A percentile compares a stretch with the other conserved stretches of the same genome.
Conservation (phyloP, 192 early-diverging fungal species). For the Dimargaris cristalligena region DNA sequence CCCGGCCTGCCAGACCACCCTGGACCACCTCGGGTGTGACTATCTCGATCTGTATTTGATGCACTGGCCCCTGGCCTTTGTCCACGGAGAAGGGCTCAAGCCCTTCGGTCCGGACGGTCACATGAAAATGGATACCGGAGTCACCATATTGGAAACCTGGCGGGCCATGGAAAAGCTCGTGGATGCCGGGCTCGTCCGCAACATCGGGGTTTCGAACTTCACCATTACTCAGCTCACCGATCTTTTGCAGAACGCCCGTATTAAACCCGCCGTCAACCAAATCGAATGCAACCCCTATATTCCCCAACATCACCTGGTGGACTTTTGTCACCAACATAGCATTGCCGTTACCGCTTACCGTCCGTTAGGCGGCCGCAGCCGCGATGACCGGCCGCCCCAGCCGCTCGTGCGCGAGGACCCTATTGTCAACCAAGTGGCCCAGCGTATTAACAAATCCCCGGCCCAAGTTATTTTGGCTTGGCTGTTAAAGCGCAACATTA, state of each 20-base stretch:
- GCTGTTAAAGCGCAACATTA: constrained; percentile 48
- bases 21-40: constrained; percentile 41
- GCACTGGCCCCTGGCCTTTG: constrained; percentile 44
- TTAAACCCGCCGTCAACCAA: constrained; percentile 64
- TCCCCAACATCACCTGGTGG: constrained; percentile 43
- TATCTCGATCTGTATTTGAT: constrained; percentile 75
- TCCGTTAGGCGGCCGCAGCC: constrained; percentile 44
- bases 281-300: constrained; percentile 61
- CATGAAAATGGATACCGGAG: constrained; percentile 16
- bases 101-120: constrained; percentile 18
- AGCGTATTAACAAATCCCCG: constrained; percentile 32
- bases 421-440: constrained; percentile 34
- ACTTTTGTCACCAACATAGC: constrained; percentile 40
- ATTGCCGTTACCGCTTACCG: constrained; percentile 70
- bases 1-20: constrained; percentile 35
- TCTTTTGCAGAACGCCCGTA: constrained; percentile 25
- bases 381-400: not conserved
- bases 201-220: constrained; percentile 59
- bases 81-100: not conserved
- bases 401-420: not conserved
- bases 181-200: constrained; percentile 26
- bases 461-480: constrained; percentile 61
- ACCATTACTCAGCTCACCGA: constrained; percentile 34
- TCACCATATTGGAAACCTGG: constrained; percentile 35
- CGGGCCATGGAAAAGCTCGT: constrained; percentile 32